Evolutionary conservation across 2,329 filamentous ascomycete genomes (phyloP), one percentile per base, ranked within the genome.

Genomic region (Ophiocordyceps sinensis): DNA sequence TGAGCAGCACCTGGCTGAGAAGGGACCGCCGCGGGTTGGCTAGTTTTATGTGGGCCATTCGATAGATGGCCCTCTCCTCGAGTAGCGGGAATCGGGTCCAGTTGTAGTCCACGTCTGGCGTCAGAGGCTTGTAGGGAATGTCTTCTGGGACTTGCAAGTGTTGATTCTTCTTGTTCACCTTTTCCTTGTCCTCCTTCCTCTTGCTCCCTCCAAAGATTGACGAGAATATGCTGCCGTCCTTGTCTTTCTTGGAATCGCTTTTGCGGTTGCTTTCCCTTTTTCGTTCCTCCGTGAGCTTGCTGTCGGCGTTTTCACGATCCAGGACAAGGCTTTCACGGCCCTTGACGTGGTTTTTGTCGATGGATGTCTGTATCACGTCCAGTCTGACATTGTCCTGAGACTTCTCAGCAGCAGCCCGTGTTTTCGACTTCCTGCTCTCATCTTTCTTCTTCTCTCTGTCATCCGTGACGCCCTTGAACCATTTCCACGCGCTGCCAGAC

Each of bases 11-110:
- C 61, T 98, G 91, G 45, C 89, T 95, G 56, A 94, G 82, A 40
- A 98, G 66, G 34, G 89, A 84, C 42, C 91, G 81, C 36, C 89
- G 80, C 31, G 91, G 91, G 56, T 98, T 96, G n/a, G 91, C 91
- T 45, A 98, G 76, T 62, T 98, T 98, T 64, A 96, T 93, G 58
- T 98, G 91, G 15, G 91, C 91, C 85, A 98, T 94, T 45, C 91
- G 79, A 62, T 98, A 98, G 44, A 98, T 98, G 17, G 91, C 91
- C 44, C 91, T 76, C 65, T 98, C 91, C 61, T 96, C 89, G 41
- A 95, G 69, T 41, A 98, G 89, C 12, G 87, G 87, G 55, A 96
- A 98, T 36, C 91, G 74, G 1, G 87, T 91, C 85, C 91, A 98
- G 51, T 87, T 85, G 62, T 94, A 98, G 60, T 96, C 89, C 47